Conservation (phyloP, 129 eudicot genomes). For the Dittrichia graveolens region DNA sequence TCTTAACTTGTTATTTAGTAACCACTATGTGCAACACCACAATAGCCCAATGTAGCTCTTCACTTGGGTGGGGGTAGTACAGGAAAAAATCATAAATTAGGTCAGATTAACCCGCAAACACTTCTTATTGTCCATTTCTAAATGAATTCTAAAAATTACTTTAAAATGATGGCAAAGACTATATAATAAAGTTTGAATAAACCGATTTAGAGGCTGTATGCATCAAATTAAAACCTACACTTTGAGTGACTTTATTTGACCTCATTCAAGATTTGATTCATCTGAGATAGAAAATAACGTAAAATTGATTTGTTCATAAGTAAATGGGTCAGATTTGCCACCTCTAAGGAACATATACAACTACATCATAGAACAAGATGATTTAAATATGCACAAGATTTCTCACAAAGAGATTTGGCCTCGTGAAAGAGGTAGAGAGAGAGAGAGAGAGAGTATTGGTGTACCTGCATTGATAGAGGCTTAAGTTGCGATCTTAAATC, state of each 20-base stretch:
- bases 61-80: no score
- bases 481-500: constrained; percentile 92
- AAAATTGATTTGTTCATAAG: not conserved
- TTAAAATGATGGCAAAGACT: no score
- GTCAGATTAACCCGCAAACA: no score
- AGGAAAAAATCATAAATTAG: no score
- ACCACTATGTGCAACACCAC: no score
- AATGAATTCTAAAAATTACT: no score
- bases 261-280: not conserved
- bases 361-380: not conserved
- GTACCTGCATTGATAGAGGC: constrained; percentile 98
- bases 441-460: not conserved
- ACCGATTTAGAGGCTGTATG: not conserved
- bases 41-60: no score
- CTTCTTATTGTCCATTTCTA: no score
- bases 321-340: not conserved
- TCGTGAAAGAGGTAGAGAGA: not conserved
- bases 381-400: constrained; percentile 7
- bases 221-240: not conserved
- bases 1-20: no score
- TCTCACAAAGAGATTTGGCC: not conserved
- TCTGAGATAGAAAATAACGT: not conserved
- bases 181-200: not conserved
- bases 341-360: not conserved
- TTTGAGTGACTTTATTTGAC: not conserved